phyloP scores from a whole-genome alignment of 2,329 filamentous ascomycete genomes.

The Scytalidium lignicola region DNA sequence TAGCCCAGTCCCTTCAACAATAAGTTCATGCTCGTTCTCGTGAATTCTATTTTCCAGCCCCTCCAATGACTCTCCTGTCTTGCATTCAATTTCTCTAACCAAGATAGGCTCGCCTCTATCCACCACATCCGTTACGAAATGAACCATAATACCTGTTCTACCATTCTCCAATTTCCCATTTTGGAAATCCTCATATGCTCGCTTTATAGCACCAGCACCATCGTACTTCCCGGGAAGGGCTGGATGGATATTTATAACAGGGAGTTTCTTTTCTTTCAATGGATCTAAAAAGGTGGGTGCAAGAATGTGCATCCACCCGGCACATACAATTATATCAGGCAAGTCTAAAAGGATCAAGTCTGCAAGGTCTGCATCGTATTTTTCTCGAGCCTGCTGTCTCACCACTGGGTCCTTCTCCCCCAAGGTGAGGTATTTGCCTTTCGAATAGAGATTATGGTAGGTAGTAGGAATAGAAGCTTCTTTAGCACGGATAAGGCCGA shows the following conservation, averaged over 20 bases:
- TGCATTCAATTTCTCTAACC: conserved; percentile 61
- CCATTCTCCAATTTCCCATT: conserved; percentile 57
- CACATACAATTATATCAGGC: conserved; percentile 60
- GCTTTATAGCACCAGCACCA: conserved; percentile 70
- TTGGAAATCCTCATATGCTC: conserved; percentile 70
- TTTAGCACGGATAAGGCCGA: conserved; percentile 56
- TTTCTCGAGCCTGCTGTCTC: conserved; percentile 45
- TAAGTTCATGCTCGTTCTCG: conserved; percentile 67
- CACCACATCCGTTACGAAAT: conserved; percentile 76
- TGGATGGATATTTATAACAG: conserved; percentile 66
- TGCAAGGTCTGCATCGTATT: conserved; percentile 64
- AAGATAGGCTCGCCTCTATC: conserved; percentile 74
- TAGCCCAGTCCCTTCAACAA: conserved; percentile 66
- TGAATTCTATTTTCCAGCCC: conserved; percentile 71
- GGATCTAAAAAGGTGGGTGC: conserved; percentile 57
- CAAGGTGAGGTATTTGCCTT: conserved; percentile 42
- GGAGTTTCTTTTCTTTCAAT: conserved; percentile 45
- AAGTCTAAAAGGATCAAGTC: conserved; percentile 44
- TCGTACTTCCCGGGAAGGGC: conserved; percentile 59
- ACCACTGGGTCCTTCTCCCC: conserved; percentile 37
- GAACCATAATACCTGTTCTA: conserved; percentile 79
- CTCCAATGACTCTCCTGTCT: conserved; percentile 59
- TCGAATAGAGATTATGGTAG: conserved; percentile 62
- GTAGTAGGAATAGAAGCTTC: conserved; percentile 55
- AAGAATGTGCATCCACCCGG: conserved; percentile 69